Evolutionary conservation across 352 stramenopile genomes (phyloP).

Genomic region (Plasmopara halstedii): DNA sequence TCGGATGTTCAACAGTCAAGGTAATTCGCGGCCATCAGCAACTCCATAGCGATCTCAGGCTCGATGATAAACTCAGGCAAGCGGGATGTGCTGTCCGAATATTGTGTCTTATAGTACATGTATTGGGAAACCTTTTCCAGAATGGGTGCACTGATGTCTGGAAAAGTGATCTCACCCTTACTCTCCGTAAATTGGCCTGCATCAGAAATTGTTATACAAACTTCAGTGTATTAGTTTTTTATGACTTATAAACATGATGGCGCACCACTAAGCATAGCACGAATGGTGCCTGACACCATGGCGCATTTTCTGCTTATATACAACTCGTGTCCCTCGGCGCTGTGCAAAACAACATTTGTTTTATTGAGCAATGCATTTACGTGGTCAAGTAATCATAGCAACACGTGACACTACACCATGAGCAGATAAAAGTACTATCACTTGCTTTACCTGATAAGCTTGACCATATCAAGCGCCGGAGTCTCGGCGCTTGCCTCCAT

Average conservation of each 20-base stretch:
- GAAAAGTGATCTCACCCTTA: constrained; percentile 96
- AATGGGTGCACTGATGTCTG: constrained; percentile 93
- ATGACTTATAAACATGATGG: no score
- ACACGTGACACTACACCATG: neutral
- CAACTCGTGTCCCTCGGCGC: constrained; percentile 93
- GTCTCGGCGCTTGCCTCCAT: constrained; percentile 33
- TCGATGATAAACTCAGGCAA: constrained; percentile 98
- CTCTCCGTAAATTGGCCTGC: constrained; percentile 88
- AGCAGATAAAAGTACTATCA: neutral
- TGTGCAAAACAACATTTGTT: constrained; percentile 20
- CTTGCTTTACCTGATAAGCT: constrained; percentile 59
- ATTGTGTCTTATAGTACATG: constrained; percentile 98
- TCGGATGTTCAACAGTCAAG: constrained; percentile 86
- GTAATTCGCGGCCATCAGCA: constrained; percentile 98
- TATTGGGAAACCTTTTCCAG: constrained; percentile 98
- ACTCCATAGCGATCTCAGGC: constrained; percentile 95
- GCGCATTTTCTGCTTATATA: constrained; percentile 91
- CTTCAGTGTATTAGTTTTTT: neutral
- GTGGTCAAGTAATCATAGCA: neutral
- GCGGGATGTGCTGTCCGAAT: constrained; percentile 89
- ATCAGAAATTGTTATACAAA: neutral
- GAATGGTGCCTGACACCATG: constrained; percentile 94
- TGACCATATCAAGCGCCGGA: constrained; percentile 59
- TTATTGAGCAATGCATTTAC: constrained; percentile 1
- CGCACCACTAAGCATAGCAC: constrained; percentile 93